Evolutionary conservation across 1,139 yeast species (phyloP), one percentile per base, ranked within the genome.

Genomic region (Nakaseomyces delphensis): DNA sequence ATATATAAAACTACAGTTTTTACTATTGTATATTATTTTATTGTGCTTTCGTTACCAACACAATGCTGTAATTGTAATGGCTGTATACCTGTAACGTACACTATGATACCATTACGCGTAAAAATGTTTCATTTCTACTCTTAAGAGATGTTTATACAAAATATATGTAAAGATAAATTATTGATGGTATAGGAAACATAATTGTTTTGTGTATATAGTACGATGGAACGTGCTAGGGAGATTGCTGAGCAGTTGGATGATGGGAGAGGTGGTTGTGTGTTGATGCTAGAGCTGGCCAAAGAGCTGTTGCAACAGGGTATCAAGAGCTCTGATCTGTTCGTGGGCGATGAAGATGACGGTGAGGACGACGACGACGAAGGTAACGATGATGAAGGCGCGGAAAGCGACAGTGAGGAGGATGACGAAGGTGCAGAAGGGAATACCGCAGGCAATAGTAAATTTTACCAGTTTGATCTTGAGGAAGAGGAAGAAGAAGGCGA

Each of bases 311-410:
- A 80, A 50, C 74, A 76, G 37, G 97, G 93, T 1, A 82, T 85
- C 10, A 67, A 77, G 35, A 79, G 74, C 41, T 77, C 87, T 2
- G 91, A 83, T 39, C 82, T 91, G n/a, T 73, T 91, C 46, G 47
- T 42, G 3, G 54, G 45, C 3, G 47, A 38, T 7, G 54, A 47
- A 1, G 52, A 45, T 20, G 47, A 45, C 6, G 46, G 45, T n/a
- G 54, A 43, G 3, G 44, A 54, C 46, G 54, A 43, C 11, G 44
- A 43, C n/a, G 58, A 48, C 7, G 54, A 48, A 3, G 55, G 49
- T 30, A 36, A 23, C 41, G 49, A 23, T 4, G 27, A 20, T 20
- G 45, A 52, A 15, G 49, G 49, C 8, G 55, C 51, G 3, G 55
- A 57, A 36, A 53, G 54, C 14, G 54, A 49, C 8, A 47, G 45